These are phyloP conservation scores for Sporopachydermia quercuum DNA, from an alignment of 805 yeast genomes.

Conservation along the genomic window DNA sequence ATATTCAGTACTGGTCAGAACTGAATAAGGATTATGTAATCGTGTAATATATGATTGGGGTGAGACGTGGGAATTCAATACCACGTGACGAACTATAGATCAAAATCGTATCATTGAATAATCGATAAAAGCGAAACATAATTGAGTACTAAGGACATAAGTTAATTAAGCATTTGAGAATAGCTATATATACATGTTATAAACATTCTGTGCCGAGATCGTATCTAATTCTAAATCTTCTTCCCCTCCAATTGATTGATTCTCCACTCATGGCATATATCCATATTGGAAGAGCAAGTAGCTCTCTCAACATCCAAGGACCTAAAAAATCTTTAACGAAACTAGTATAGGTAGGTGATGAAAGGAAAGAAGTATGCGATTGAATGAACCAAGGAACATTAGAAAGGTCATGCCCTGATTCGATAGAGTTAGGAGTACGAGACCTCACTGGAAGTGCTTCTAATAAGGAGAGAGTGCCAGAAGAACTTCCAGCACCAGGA, in stretches of 20 bases:
- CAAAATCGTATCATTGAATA: too few species aligned
- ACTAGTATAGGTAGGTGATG: neutral
- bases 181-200: neutral
- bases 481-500: slow-evolving; percentile 16
- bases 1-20: too few species aligned
- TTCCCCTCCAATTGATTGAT: slow-evolving; percentile 62
- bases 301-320: slow-evolving; percentile 57
- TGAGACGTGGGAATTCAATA: too few species aligned
- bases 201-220: slow-evolving; percentile 56
- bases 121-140: too few species aligned
- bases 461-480: slow-evolving; percentile 11
- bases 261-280: slow-evolving; percentile 63
- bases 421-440: slow-evolving; percentile 7
- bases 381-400: neutral
- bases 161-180: neutral
- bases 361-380: slow-evolving; percentile 4
- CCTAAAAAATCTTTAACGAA: slow-evolving; percentile 4
- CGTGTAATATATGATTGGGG: too few species aligned
- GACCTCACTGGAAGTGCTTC: slow-evolving; percentile 5
- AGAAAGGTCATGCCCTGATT: slow-evolving; percentile 2
- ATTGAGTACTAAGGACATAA: too few species aligned
- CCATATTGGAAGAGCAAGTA: slow-evolving; percentile 77
- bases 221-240: slow-evolving; percentile 54
- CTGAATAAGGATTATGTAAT: too few species aligned
- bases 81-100: too few species aligned